A percentile compares a stretch with the other conserved stretches of the same genome.
Evolutionary conservation across 176 grass and related monocot genomes (phyloP).

Genomic region (Thinopyrum elongatum): DNA sequence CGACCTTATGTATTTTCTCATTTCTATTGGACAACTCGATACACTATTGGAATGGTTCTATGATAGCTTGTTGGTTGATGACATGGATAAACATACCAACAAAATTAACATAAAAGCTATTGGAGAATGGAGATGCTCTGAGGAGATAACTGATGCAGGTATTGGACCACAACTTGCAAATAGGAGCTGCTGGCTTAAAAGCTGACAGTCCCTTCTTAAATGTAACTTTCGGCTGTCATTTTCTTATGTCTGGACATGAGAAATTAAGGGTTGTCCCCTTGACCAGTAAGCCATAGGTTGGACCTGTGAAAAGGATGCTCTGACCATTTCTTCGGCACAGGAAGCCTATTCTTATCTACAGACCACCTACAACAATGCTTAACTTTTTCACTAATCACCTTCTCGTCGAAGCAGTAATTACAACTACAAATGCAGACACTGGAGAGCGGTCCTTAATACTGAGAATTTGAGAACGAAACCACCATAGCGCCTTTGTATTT

Average conservation of each 20-base stretch:
- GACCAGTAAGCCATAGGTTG: neutral
- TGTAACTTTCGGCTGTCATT: neutral
- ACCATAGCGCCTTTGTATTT: neutral
- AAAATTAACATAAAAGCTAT: too few relatives aligned
- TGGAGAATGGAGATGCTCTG: too few relatives aligned
- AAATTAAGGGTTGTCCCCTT: constrained; percentile 1
- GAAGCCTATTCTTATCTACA: neutral
- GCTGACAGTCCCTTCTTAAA: neutral
- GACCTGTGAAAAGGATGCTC: neutral
- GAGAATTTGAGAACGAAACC: neutral
- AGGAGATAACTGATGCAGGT: too few relatives aligned
- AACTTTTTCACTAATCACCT: neutral
- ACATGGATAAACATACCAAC: neutral
- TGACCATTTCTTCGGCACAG: neutral
- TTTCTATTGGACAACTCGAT: neutral
- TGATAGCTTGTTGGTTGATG: neutral
- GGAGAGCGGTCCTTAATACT: neutral
- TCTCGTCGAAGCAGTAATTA: neutral
- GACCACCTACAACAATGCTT: neutral
- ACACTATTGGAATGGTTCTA: neutral
- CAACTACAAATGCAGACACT: neutral
- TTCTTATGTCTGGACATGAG: neutral
- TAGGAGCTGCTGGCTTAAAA: neutral
- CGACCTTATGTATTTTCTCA: neutral
- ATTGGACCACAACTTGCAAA: neutral